Evolutionary conservation across 805 yeast genomes (phyloP), one percentile per base, ranked within the genome.

Genomic region (Maudiozyma serrabonitensis): DNA sequence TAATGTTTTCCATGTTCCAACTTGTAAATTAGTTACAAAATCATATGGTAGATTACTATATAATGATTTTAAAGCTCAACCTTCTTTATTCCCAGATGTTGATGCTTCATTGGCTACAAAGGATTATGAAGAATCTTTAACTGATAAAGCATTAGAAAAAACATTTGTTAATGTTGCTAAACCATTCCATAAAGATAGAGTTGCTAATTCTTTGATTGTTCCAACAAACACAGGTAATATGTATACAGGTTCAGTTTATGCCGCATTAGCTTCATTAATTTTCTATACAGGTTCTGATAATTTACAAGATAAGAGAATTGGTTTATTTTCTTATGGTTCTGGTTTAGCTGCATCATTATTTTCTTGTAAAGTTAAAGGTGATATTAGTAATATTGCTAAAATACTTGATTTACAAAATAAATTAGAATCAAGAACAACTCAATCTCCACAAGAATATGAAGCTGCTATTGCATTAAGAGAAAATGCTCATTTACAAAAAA

Each of bases 161-260:
- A 75, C 83, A 18, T 90, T 91, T 70, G 78, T 90, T 58, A 80
- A 80, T 28, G 72, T 84, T 55, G 80, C 95, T 32, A 87, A 89
- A 75, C 81, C 78, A 52, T 70, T 74, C 54, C 74, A 80, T 54
- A 78, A 79, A 55, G 78, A 75, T 62, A 80, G 87, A 69, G 88
- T 93, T 51, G 74, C 74, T 46, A 93, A 96, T 35, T 81, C 95
- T 18, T 75, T 93, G 68, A 75, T 72, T 59, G 88, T 89, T 43
- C 91, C 98, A 64, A 91, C 98, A 55, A 91, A 91, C 72, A 88
- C 95, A 54, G 99, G 99, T 72, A 93, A 93, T 78, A 85, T 90
- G 87, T 93, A 93, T 79, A 87, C 98, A 43, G 98, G 90, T 55
- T 87, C 96, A 35, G 81, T 88, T 45, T 93, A 86, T 78, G 82